Evolutionary conservation across 2,329 filamentous ascomycete species (phyloP).

Genomic region (Hysterium pulicare): DNA sequence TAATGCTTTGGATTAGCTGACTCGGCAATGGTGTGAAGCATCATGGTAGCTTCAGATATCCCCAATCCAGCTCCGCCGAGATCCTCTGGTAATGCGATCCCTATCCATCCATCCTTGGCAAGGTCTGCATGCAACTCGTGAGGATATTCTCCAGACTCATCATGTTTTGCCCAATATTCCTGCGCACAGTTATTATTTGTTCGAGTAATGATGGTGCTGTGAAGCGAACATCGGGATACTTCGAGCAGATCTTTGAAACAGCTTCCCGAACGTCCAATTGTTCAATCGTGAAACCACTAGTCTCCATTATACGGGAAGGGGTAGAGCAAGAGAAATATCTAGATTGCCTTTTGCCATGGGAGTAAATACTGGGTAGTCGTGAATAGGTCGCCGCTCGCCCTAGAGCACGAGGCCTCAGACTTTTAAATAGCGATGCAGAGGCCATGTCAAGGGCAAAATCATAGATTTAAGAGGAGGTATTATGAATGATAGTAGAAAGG

Average conservation of each 20-base stretch:
- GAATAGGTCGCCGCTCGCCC: too few species aligned
- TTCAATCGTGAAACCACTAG: constrained; percentile 67
- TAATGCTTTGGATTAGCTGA: constrained; percentile 25
- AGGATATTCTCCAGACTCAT: constrained; percentile 68
- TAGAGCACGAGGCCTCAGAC: too few species aligned
- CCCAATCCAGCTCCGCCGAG: constrained; percentile 72
- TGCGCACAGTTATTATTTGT: constrained; percentile 10
- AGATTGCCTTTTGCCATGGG: background rate
- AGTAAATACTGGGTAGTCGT: background rate
- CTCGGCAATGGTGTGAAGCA: constrained; percentile 80
- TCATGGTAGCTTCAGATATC: constrained; percentile 80
- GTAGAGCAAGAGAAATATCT: constrained; percentile 29
- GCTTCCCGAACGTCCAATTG: constrained; percentile 71
- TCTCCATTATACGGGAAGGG: constrained; percentile 61
- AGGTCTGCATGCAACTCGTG: constrained; percentile 72
- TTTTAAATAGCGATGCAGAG: too few species aligned
- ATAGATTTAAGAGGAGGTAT: too few species aligned
- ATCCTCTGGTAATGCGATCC: constrained; percentile 72
- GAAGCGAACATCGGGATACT: constrained; percentile 58
- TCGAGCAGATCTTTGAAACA: constrained; percentile 63
- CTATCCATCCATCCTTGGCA: constrained; percentile 74
- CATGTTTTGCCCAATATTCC: constrained; percentile 72
- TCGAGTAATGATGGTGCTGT: background rate
- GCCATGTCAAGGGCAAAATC: too few species aligned
- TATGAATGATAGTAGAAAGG: too few species aligned